Base-by-base conservation (phyloP, 208 protist species). In the Leptomonas seymouri region DNA sequence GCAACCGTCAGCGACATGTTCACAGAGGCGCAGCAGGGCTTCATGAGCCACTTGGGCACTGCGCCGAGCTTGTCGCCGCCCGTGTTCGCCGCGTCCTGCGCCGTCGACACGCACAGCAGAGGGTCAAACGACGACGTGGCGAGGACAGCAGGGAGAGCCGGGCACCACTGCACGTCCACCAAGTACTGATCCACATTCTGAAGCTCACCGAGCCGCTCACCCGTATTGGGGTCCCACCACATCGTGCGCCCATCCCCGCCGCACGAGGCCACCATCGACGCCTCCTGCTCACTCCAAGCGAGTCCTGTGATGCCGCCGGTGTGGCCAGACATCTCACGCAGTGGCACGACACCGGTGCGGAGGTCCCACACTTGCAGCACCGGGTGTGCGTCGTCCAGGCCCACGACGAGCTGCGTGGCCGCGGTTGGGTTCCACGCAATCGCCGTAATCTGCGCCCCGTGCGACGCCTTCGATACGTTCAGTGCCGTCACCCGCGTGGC, bases 291-390 rank as follows among this genome's bases (percentile, higher is more conserved):
- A 73, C 89, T 96, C 98, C 98, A 99, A 18, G 93, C 90, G 0
- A 99, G 54, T 21, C 85, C 89, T n/a, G 95, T 93, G 21, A 99
- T 83, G 67, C 95, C 97, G 48, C 85, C 80, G 18, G 66, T 74
- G 72, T 99, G 97, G 8, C 86, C 84, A 27, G 49, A 57, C 60
- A 98, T 80, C 68, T 94, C 86, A 6, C 63, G 74, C 46, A 97
- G 65, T 18, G 98, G 98, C 23, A 89, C 68, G 62, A 95, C 87
- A 16, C 93, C 84, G 50, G 97, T 98, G 66, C 94, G 87, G 5
- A 99, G 78, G 78, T 99, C 98, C 98, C 98, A 99, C 48, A 99
- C 72, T 73, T 99, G 97, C 60, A 99, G 82, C 20, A 98, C 86
- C 54, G 98, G 97, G 55, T 79, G 67, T 1, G 71, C 66, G 64